Evolutionary conservation across 2,329 filamentous ascomycete genomes (phyloP), one percentile per base, ranked within the genome.

Genomic region (Pseudogymnoascus sp.): DNA sequence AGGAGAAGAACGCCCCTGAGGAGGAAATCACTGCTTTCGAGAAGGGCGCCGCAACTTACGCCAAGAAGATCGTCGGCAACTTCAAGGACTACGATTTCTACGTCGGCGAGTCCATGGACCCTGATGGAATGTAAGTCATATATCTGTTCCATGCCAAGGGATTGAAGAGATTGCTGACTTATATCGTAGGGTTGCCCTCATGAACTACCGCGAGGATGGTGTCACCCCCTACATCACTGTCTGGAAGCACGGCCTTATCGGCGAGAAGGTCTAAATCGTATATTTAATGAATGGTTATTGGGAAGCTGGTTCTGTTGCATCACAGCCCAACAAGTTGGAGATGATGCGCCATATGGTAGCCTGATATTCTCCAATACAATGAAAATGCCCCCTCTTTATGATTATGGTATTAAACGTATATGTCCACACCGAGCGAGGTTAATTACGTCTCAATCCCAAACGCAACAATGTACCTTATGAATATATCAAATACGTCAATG

Each of bases 161-260:
- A 61, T 60, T 19, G 28, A 28, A 11, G 31, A 39, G 4, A 60
- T 57, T 25, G 62, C 36, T 67, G 16, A 68, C 62, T 63, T 5
- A 45, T 45, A n/a, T 2, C 61, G 25, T 68, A 93, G 90, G 87
- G 83, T 96, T 73, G 83, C 93, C 70, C 90, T 97, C 71, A 89
- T 97, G 76, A 96, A 97, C 85, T 99, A 96, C 86, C 93, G 95
- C 73, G 93, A 96, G 78, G 95, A 98, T 73, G 95, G 95, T 78
- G 78, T 89, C 71, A 98, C 93, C 64, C 95, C 95, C 66, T 99
- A 85, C 77, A 83, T 96, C 73, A 90, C 86, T 71, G 81, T 96
- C 81, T 98, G 93, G 93, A 97, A 98, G 87, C 90, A 97, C 81
- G 95, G 93, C 75, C 80, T 98, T 69, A 82, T 81, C 72, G 88